Conservation (phyloP, 2,329 filamentous ascomycete genomes). For the Rugonectria rugulosa region DNA sequence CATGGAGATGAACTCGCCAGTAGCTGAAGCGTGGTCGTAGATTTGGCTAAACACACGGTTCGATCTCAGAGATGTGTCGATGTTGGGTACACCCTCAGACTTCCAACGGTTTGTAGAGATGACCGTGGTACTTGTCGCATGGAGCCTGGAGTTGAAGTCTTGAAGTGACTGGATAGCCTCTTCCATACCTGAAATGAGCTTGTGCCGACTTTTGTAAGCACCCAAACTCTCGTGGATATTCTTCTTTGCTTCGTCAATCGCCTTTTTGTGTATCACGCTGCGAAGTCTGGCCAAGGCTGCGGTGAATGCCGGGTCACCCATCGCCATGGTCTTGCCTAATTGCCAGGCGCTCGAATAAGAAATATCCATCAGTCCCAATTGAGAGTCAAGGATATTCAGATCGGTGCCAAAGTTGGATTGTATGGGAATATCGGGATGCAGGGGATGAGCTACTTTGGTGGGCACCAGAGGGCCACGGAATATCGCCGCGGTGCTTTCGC, state of each 20-base stretch:
- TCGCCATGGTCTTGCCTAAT: neutral
- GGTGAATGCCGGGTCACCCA: neutral
- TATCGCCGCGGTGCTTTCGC: neutral
- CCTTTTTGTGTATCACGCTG: neutral
- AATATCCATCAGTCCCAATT: neutral
- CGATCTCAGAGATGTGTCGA: neutral
- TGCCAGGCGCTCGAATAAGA: neutral
- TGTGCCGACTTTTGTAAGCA: neutral
- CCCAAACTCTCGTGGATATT: neutral
- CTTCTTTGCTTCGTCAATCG: neutral
- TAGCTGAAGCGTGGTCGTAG: neutral
- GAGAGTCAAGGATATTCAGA: neutral
- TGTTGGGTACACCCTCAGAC: neutral
- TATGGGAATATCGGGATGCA: neutral
- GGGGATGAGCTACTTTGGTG: neutral
- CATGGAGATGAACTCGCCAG: neutral
- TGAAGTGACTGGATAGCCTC: neutral
- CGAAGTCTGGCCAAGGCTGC: neutral
- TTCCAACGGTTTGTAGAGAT: neutral
- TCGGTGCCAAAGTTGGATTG: neutral
- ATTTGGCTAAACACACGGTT: neutral
- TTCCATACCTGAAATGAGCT: neutral
- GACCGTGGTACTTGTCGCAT: neutral
- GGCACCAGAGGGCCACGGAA: neutral
- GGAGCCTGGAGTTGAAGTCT: neutral